A percentile compares a stretch with the other conserved stretches of the same genome.
Evolutionary conservation across 495 filamentous ascomycete species (phyloP).

Genomic region (Annulohypoxylon maeteangense): DNA sequence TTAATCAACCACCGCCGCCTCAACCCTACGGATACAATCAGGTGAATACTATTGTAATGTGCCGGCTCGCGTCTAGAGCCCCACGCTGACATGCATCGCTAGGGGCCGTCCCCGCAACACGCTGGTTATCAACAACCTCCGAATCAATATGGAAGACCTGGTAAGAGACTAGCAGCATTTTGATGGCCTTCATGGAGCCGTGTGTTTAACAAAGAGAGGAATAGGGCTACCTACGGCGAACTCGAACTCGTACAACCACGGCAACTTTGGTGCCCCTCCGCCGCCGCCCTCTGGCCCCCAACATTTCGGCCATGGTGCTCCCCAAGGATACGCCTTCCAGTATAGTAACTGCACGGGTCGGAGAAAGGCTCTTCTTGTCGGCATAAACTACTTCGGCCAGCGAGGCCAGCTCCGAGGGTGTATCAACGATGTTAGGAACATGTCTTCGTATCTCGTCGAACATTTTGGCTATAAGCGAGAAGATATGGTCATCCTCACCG

Average conservation of each 20-base stretch:
- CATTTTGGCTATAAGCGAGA: constrained; percentile 94
- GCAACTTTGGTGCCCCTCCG: constrained; percentile 63
- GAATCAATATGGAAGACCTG: constrained; percentile 54
- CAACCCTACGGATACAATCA: constrained; percentile 48
- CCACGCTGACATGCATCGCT: constrained; percentile 29
- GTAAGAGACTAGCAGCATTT: constrained; percentile 45
- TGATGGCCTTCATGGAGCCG: background rate
- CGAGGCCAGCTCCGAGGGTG: constrained; percentile 91
- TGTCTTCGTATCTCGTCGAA: constrained; percentile 91
- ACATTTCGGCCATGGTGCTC: constrained; percentile 81
- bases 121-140: constrained; percentile 53
- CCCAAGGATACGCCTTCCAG: constrained; percentile 81
- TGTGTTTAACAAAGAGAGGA: constrained; percentile 3
- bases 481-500: constrained; percentile 97
- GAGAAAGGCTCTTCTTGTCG: constrained; percentile 92
- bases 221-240: constrained; percentile 58
- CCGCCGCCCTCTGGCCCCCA: constrained; percentile 69
- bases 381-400: constrained; percentile 98
- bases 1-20: constrained; percentile 58
- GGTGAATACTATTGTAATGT: constrained; percentile 46
- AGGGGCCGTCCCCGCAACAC: constrained; percentile 58
- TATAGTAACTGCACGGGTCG: constrained; percentile 93
- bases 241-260: constrained; percentile 65
- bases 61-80: constrained; percentile 36
- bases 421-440: constrained; percentile 98